Evolutionary conservation across 78 protist species (phyloP).

Genomic region (Tieghemostelium lacteum): DNA sequence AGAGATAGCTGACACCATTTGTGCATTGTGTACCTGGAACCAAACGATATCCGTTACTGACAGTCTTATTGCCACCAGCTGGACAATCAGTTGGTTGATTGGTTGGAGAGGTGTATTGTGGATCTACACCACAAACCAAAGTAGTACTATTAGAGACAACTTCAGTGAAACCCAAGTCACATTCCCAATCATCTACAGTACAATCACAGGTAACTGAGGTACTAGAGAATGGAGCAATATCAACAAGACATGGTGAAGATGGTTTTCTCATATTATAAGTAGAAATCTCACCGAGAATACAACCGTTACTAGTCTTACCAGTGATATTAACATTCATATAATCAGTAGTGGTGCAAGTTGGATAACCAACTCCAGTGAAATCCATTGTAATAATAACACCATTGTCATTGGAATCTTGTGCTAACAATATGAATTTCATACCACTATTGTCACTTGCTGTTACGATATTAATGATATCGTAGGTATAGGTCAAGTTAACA

Average conservation of each 20-base stretch:
- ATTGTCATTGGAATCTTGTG: neutral
- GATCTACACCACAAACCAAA: neutral
- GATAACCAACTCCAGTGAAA: neutral
- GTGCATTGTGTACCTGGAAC: constrained; percentile 33
- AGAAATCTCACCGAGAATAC: constrained; percentile 14
- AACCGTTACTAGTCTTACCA: neutral
- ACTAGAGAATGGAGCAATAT: neutral
- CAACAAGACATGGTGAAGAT: neutral
- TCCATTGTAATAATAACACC: neutral
- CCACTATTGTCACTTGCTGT: constrained; percentile 4
- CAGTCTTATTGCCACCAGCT: neutral
- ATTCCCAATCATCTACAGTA: constrained; percentile 49
- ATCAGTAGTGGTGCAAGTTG: neutral
- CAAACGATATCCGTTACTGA: constrained; percentile 27
- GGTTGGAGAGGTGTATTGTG: neutral
- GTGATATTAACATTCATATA: neutral
- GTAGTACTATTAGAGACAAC: neutral
- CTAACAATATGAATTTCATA: constrained; percentile 11
- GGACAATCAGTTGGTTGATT: neutral
- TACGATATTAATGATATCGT: constrained; percentile 25
- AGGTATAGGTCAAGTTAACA: neutral
- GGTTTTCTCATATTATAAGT: neutral
- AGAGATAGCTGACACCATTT: constrained; percentile 7
- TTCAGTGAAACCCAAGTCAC: constrained; percentile 56
- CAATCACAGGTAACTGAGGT: neutral